Evolutionary conservation across 106 monocot species (phyloP).

Genomic region (Posidonia australis): DNA sequence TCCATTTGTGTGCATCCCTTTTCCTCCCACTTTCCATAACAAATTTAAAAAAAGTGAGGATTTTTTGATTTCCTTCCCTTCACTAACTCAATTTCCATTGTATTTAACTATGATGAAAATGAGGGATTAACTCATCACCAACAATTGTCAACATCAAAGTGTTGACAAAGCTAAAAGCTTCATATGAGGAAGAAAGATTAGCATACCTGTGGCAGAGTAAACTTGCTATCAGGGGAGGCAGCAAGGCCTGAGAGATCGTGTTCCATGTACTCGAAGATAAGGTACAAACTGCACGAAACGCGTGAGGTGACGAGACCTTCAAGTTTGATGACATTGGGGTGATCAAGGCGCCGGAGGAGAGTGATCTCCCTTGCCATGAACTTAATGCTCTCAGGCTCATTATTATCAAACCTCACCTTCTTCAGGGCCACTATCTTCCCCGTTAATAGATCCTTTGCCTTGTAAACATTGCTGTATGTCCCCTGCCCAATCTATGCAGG

Average conservation of each 20-base stretch:
- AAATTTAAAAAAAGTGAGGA: no score
- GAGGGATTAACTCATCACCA: no score
- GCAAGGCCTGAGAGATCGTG: constrained; percentile 22
- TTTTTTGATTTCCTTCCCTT: no score
- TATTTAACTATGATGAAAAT: no score
- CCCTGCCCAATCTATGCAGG: constrained; percentile 57
- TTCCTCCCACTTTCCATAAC: no score
- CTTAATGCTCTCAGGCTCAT: constrained; percentile 34
- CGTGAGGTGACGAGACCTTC: constrained; percentile 18
- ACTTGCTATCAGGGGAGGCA: constrained; percentile 11
- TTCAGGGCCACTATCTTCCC: constrained; percentile 64
- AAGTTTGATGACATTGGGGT: constrained; percentile 21
- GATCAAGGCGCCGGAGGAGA: constrained; percentile 14
- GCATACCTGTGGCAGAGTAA: constrained; percentile 16
- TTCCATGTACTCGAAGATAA: constrained; percentile 25
- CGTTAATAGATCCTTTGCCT: constrained; percentile 50
- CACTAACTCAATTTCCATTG: no score
- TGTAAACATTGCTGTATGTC: constrained; percentile 96
- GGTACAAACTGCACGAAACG: constrained; percentile 19
- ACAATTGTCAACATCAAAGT: no score
- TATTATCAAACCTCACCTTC: constrained; percentile 64
- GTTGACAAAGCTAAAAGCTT: no score
- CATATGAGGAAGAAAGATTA: not conserved
- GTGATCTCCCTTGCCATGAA: constrained; percentile 29
- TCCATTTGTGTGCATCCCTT: no score